Percentiles rank a stretch among this genome's conserved stretches.
phyloP scores from a whole-genome alignment of 495 filamentous ascomycete genomes.

The Xylaria grammica region DNA sequence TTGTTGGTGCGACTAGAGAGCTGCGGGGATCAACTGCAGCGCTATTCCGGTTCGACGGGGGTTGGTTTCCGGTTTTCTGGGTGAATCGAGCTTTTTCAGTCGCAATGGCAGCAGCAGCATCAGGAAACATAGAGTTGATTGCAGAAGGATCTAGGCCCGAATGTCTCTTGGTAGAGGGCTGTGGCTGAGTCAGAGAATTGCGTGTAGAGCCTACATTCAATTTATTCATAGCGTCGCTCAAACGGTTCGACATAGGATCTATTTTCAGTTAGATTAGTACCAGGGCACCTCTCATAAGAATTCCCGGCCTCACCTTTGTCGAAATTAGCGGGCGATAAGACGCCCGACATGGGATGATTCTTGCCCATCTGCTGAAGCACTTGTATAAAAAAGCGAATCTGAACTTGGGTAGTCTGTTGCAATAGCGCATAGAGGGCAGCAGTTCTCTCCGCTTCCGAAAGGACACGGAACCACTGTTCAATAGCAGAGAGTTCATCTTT shows the following conservation, averaged over 20 bases:
- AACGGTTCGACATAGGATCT: slow-evolving; percentile 97
- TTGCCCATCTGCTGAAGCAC: slow-evolving; percentile 98
- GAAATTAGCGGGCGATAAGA: slow-evolving; percentile 94
- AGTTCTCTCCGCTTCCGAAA: slow-evolving; percentile 95
- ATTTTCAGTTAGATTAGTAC: slow-evolving; percentile 4
- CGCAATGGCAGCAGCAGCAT: slow-evolving; percentile 95
- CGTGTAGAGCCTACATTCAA: slow-evolving; percentile 83
- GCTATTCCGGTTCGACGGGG: slow-evolving; percentile 93
- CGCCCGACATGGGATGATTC: slow-evolving; percentile 94
- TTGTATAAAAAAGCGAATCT: slow-evolving; percentile 99
- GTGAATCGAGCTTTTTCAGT: slow-evolving; percentile 97
- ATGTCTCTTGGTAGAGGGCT: slow-evolving; percentile 79
- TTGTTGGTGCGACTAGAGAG: slow-evolving; percentile 78
- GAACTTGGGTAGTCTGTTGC: slow-evolving; percentile 98
- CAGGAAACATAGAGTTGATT: slow-evolving; percentile 99
- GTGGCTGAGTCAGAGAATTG: slow-evolving; percentile 82
- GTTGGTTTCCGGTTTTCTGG: slow-evolving; percentile 87
- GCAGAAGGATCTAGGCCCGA: slow-evolving; percentile 89
- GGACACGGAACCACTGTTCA: slow-evolving; percentile 98
- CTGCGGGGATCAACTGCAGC: slow-evolving; percentile 78
- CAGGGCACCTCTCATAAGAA: not conserved
- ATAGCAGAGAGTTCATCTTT: slow-evolving; percentile 99
- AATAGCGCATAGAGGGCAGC: slow-evolving; percentile 93
- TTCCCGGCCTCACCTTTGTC: slow-evolving; percentile 76
- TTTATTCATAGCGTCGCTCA: slow-evolving; percentile 98